These are phyloP conservation scores for Backusella macrospora DNA, from an alignment of 192 early-diverging fungal genomes.

Conservation along the genomic window DNA sequence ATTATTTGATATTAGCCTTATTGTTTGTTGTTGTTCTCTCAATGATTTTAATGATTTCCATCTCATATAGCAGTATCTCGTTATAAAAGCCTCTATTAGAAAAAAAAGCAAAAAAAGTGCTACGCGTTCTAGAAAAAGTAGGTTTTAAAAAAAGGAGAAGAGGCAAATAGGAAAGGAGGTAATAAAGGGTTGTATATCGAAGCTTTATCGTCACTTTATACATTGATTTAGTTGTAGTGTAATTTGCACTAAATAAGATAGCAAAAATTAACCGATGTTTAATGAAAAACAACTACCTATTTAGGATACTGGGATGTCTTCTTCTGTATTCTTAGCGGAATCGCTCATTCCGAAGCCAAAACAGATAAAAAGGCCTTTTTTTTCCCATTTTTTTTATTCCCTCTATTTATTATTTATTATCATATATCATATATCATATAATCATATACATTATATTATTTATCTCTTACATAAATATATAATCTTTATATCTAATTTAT, in stretches of 20 bases:
- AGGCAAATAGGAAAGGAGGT: slow-evolving; percentile 1
- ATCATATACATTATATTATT: no score
- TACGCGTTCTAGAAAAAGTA: not conserved
- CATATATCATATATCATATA: no score
- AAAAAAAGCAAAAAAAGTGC: not conserved
- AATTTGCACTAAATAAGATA: not conserved
- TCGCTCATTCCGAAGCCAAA: not conserved
- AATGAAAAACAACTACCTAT: not conserved
- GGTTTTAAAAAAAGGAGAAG: not conserved
- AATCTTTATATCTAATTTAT: no score
- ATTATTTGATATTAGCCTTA: not conserved
- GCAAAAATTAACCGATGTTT: not conserved
- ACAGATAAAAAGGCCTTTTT: not conserved
- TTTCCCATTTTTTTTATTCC: not conserved
- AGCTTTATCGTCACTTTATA: not conserved
- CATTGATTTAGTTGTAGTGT: not conserved
- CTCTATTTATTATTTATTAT: not conserved
- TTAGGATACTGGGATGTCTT: not conserved
- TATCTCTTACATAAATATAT: no score
- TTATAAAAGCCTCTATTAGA: not conserved
- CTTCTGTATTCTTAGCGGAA: not conserved
- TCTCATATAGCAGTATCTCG: not conserved
- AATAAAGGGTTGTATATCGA: not conserved
- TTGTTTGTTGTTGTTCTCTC: not conserved
- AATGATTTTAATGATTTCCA: not conserved